phyloP scores from a whole-genome alignment of 2,329 filamentous ascomycete genomes.

The Exophiala mesophila region DNA sequence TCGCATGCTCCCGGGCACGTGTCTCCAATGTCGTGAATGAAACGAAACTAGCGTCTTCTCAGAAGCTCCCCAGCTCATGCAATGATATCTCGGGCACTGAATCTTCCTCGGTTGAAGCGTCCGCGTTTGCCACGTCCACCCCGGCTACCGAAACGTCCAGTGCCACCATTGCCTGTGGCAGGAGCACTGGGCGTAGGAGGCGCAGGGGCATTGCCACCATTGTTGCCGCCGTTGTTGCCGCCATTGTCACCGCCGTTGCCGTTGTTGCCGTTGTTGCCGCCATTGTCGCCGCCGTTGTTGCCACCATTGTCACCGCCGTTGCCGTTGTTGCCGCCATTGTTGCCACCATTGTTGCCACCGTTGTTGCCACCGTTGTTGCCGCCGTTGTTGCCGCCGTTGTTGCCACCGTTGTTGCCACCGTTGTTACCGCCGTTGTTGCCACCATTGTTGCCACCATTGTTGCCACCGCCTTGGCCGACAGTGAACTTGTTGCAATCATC shows the following conservation, averaged over 20 bases:
- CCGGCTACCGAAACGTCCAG: constrained; percentile 5
- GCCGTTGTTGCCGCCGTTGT: constrained; percentile 32
- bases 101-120: constrained; percentile 19
- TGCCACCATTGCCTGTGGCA: background rate
- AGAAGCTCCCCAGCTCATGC: constrained; percentile 12
- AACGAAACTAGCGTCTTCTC: too few relatives aligned
- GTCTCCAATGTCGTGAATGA: too few relatives aligned
- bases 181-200: background rate
- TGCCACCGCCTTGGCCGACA: constrained; percentile 48
- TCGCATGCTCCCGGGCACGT: too few relatives aligned
- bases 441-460: constrained; percentile 41
- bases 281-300: constrained; percentile 8
- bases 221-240: background rate
- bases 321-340: constrained; percentile 44
- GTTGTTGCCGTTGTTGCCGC: constrained; percentile 4
- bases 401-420: constrained; percentile 44
- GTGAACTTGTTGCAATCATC: constrained; percentile 59
- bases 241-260: background rate
- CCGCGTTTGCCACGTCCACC: constrained; percentile 10
- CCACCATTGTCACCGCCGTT: constrained; percentile 9
- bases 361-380: constrained; percentile 22
- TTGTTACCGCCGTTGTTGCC: constrained; percentile 49
- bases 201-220: constrained; percentile 2
- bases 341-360: constrained; percentile 35
- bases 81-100: constrained; percentile 22